These are phyloP conservation scores for Haplosporangium sp. DNA, from an alignment of 371 early-diverging fungal genomes.

Conservation along the genomic window DNA sequence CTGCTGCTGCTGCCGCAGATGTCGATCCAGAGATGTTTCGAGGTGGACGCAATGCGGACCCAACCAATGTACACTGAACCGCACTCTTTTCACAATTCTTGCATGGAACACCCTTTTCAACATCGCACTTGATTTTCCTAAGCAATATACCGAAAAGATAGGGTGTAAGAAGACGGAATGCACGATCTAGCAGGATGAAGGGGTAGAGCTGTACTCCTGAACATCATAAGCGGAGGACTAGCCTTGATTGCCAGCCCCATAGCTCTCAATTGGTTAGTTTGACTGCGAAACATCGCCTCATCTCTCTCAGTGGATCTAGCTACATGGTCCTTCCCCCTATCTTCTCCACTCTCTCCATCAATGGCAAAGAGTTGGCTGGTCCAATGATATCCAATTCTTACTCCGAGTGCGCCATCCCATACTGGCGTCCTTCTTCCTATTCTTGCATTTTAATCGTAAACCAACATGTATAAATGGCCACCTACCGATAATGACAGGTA, in stretches of 20 bases:
- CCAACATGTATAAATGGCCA: constrained; percentile 1
- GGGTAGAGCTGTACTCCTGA: too few species aligned
- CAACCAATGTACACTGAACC: constrained; percentile 47
- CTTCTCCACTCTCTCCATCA: neutral
- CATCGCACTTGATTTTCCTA: constrained; percentile 55
- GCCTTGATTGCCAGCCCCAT: too few species aligned
- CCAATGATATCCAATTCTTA: too few species aligned
- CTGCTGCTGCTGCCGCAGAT: constrained; percentile 48
- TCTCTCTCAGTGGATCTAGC: too few species aligned
- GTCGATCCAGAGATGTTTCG: constrained; percentile 46
- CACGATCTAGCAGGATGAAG: too few species aligned
- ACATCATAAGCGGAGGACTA: neutral
- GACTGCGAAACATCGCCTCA: too few species aligned
- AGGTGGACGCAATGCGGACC: constrained; percentile 48
- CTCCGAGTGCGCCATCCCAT: too few species aligned
- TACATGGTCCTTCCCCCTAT: too few species aligned
- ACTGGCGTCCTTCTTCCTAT: neutral
- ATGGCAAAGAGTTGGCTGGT: neutral
- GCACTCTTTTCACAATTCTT: constrained; percentile 46
- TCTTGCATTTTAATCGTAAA: neutral
- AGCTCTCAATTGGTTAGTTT: too few species aligned
- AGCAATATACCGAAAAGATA: neutral
- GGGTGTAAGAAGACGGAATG: neutral
- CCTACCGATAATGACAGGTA: constrained; percentile 53
- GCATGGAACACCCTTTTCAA: constrained; percentile 42